These are phyloP conservation scores for Pogostemon cablin DNA, from an alignment of 257 asterid genomes.

Conservation along the genomic window DNA sequence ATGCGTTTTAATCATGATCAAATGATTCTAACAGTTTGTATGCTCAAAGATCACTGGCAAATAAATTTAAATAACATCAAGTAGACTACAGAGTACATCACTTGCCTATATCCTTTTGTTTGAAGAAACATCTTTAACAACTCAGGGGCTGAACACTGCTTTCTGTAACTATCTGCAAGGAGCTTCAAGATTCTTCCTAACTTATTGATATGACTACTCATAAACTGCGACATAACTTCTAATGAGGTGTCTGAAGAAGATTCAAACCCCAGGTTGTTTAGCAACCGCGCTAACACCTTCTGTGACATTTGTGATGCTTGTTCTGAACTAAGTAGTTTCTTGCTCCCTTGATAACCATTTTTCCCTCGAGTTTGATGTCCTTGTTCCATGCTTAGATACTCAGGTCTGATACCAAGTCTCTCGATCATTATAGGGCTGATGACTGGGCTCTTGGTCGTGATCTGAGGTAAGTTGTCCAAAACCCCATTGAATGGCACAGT, in stretches of 20 bases:
- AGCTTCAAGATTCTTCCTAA: conserved; percentile 78
- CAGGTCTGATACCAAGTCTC: conserved; percentile 94
- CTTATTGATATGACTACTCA: conserved; percentile 75
- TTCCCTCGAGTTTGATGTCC: conserved; percentile 68
- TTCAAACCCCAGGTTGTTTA: conserved; percentile 72
- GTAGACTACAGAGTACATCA: conserved; percentile 31
- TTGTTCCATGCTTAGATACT: conserved; percentile 83
- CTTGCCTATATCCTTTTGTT: conserved; percentile 77
- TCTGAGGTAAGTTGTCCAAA: conserved; percentile 81
- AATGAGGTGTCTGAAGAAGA: conserved; percentile 76
- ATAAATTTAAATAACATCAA: conserved; percentile 24
- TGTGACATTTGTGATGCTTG: conserved; percentile 79
- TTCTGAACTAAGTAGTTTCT: conserved; percentile 65
- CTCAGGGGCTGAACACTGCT: conserved; percentile 88
- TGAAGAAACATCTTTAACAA: conserved; percentile 93
- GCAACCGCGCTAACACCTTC: conserved; percentile 78
- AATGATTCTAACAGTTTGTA: conserved; percentile 22
- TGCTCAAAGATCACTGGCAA: conserved; percentile 16
- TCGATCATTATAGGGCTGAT: conserved; percentile 92
- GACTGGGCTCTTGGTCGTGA: conserved; percentile 62
- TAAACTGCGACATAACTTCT: conserved; percentile 72
- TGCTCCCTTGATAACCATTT: conserved; percentile 58
- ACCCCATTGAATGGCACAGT: conserved; percentile 83
- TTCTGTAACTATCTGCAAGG: conserved; percentile 83
- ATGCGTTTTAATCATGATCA: conserved; percentile 29